A percentile compares a stretch with the other conserved stretches of the same genome.
Conservation (phyloP, 2,329 filamentous ascomycete species). For the Helminthosporium solani region DNA sequence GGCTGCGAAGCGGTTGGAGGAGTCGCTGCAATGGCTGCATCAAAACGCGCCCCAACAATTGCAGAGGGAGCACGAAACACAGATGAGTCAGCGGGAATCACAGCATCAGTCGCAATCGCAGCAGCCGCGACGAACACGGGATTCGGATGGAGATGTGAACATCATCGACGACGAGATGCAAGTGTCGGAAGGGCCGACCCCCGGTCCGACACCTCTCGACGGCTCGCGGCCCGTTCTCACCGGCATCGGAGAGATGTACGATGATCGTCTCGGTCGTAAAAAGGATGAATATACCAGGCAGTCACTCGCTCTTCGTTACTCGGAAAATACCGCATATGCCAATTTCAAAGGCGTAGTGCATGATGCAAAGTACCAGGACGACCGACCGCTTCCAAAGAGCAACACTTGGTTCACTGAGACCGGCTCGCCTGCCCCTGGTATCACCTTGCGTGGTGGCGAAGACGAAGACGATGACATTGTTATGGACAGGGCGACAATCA, state of each 20-base stretch:
- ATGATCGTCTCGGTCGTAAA: slow-evolving; percentile 40
- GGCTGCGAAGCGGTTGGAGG: slow-evolving; percentile 47
- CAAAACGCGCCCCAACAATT: slow-evolving; percentile 34
- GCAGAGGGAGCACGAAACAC: slow-evolving; percentile 34
- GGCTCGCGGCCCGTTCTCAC: slow-evolving; percentile 33
- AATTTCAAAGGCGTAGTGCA: slow-evolving; percentile 63
- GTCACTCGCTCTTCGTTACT: slow-evolving; percentile 51
- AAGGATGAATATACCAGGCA: slow-evolving; percentile 47
- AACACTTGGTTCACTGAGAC: slow-evolving; percentile 64
- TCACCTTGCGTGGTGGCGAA: slow-evolving; percentile 45
- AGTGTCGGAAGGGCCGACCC: slow-evolving; percentile 39
- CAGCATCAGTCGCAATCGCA: slow-evolving; percentile 33
- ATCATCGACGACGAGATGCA: slow-evolving; percentile 38
- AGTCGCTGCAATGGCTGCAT: slow-evolving; percentile 47
- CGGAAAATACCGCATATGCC: slow-evolving; percentile 60
- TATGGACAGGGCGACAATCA: slow-evolving; percentile 63
- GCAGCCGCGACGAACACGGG: slow-evolving; percentile 26
- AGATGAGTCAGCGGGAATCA: slow-evolving; percentile 40
- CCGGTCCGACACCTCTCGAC: slow-evolving; percentile 42
- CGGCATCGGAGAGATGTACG: slow-evolving; percentile 42
- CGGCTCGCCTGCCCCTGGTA: slow-evolving; percentile 46
- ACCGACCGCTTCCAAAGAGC: slow-evolving; percentile 55
- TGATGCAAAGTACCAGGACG: slow-evolving; percentile 58
- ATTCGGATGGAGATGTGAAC: slow-evolving; percentile 32
- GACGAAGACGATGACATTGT: slow-evolving; percentile 70